Evolutionary conservation across 306 rosid genomes (phyloP).

Genomic region (Pachyrhizus erosus): DNA sequence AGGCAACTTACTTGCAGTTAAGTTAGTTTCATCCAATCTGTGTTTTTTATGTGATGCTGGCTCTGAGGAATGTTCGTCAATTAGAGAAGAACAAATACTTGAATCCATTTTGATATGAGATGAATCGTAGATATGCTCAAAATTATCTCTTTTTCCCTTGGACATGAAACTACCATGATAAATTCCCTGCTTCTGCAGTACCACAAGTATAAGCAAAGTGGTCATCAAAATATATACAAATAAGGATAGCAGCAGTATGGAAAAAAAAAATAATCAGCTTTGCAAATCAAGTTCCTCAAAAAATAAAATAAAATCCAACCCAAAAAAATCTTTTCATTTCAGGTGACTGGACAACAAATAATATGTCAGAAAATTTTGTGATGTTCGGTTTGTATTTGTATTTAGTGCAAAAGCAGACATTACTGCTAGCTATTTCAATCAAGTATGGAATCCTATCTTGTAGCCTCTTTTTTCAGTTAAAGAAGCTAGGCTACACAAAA

Average conservation of each 20-base stretch:
- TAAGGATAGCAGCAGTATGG: constrained; percentile 3
- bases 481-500: background rate
- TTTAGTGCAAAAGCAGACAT: background rate
- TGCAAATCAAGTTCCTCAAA: background rate
- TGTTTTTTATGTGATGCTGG: constrained; percentile 37
- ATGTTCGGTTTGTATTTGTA: background rate
- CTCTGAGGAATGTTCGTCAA: constrained; percentile 40
- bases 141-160: constrained; percentile 68
- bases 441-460: background rate
- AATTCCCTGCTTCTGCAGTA: constrained; percentile 70
- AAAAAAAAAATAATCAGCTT: constrained; percentile 22
- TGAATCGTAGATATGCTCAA: constrained; percentile 34
- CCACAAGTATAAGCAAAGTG: constrained; percentile 32
- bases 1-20: constrained; percentile 31
- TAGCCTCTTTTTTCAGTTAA: background rate
- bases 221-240: constrained; percentile 19
- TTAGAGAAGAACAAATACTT: constrained; percentile 18
- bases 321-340: background rate
- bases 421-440: background rate
- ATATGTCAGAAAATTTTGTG: background rate
- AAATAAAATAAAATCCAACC: background rate
- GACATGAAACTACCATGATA: constrained; percentile 47
- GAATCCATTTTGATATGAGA: constrained; percentile 31
- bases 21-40: constrained; percentile 42
- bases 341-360: background rate